Conservation (phyloP, 1,284 basidiomycete genomes). For the Puccinia horiana region DNA sequence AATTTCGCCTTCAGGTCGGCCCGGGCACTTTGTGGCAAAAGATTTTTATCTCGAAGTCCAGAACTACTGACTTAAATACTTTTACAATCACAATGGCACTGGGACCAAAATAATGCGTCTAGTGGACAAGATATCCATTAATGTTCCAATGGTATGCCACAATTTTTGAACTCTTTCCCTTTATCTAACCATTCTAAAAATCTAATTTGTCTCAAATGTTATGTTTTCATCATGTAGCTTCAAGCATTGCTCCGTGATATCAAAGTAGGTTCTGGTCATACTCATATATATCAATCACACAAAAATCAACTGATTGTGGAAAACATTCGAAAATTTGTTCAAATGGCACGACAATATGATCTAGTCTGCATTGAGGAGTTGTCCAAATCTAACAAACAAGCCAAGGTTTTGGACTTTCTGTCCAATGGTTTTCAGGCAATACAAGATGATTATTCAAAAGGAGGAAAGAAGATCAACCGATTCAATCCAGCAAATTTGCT, state of each 20-base stretch:
- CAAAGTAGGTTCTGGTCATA: background rate
- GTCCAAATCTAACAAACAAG: background rate
- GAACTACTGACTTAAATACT: conserved; percentile 19
- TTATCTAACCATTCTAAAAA: background rate
- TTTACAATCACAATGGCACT: too few relatives aligned
- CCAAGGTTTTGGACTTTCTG: background rate
- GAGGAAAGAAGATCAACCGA: background rate
- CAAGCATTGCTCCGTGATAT: background rate
- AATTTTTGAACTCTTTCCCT: too few relatives aligned
- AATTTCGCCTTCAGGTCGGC: background rate
- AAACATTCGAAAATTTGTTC: background rate
- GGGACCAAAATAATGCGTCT: background rate
- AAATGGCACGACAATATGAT: background rate
- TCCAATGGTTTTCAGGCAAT: background rate
- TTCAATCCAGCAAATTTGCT: background rate
- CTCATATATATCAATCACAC: background rate
- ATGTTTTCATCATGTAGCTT: too few relatives aligned
- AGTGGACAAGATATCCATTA: background rate
- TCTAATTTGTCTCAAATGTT: background rate
- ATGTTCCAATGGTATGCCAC: background rate
- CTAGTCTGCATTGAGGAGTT: background rate
- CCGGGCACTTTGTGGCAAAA: background rate
- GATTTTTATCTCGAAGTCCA: conserved; percentile 13
- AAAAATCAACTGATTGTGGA: background rate
- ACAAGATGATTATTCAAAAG: background rate